Base-by-base conservation (phyloP, 2,329 filamentous ascomycete species). In the Claviceps pazoutovae region DNA sequence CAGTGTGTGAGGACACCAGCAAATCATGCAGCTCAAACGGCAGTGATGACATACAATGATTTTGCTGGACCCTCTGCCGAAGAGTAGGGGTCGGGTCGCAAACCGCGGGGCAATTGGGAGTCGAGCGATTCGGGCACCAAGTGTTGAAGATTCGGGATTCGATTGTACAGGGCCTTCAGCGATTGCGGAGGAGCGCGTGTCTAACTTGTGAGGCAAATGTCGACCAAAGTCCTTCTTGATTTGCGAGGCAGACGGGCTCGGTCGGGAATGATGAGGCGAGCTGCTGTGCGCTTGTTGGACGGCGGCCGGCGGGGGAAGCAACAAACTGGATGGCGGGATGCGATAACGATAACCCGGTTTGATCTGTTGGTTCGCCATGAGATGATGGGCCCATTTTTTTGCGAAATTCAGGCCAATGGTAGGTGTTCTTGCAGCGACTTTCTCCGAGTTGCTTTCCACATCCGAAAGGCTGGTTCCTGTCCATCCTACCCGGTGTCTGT, bases 291-390 rank as follows among this genome's bases (percentile, higher is more conserved):
- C 55, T 46, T 49, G 43, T 50, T 51, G 36, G 42, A 49, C 36
- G 53, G 50, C 49, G 48, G 36, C 54, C 50, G 46, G 52, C 50
- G 52, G 51, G 43, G 49, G n/a, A 42, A 37, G 36, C 23, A 56
- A 50, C 54, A 54, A 56, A 55, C 50, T 56, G 55, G 56, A 52
- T 61, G 56, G 62, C 62, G 65, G 64, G 61, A 57, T 62, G 66
- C 64, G 64, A 68, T 67, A 68, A 67, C 61, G 65, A 67, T 68
- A 67, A 68, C 63, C 63, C 64, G 63, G 56, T 23, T 26, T 43
- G 30, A 44, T 45, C 23, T 44, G 52, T 30, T 30, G 30, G 26
- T 30, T 30, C 26, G 7, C 26, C 26, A 30, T 47, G 48, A 38
- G 38, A n/a, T 9, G 11, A 21, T 43, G 42, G 21, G 42, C 13